Base-by-base conservation (phyloP, 768 basidiomycete genomes). In the Coprinopsis cinerea region DNA sequence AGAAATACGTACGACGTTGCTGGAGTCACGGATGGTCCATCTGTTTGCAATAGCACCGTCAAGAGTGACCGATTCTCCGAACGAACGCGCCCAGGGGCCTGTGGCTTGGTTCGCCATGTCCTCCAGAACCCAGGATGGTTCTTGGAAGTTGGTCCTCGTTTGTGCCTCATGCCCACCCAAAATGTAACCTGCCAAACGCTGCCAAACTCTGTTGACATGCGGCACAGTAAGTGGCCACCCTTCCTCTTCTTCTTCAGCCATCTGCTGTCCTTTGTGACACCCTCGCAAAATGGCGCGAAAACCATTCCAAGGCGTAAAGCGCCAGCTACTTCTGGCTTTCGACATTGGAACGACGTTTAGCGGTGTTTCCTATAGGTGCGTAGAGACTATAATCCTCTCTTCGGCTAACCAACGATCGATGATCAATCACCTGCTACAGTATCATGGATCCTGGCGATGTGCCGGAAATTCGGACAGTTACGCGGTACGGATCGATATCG, bases 381-480 rank as follows among this genome's bases (percentile, higher is more conserved):
- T 22, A 22, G 4, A 5, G 25, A 23, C 22, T 22, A 10, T 11
- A 22, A 25, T 27, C 4, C 15, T 27, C 13, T 4, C 4, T 45
- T 28, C 11, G 28, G 13, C 17, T 39, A 17, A 17, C 7, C 7
- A 23, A 24, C 24, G 11, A 5, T 32, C 20, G 25, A 4, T 28
- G 26, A 14, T 43, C 1, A 15, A 15, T 39, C 17, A 39, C 18
- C 18, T 32, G 52, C n/a, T 44, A n/a, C 27, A 65, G 64, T 30
- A 58, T 65, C 25, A 49, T 65, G 6, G 59, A 62, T 49, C 61
- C 59, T 23, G 61, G 59, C 22, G 41, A 55, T 32, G 55, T 58
- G 17, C 61, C 64, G 40, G 60, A 61, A 28, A 61, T 62, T 48
- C 48, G 61, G 24, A 66, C 66, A 2, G 74, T 75, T 57, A 76